Conservation (phyloP, 2,329 filamentous ascomycete species). For the Diaporthe citri region DNA sequence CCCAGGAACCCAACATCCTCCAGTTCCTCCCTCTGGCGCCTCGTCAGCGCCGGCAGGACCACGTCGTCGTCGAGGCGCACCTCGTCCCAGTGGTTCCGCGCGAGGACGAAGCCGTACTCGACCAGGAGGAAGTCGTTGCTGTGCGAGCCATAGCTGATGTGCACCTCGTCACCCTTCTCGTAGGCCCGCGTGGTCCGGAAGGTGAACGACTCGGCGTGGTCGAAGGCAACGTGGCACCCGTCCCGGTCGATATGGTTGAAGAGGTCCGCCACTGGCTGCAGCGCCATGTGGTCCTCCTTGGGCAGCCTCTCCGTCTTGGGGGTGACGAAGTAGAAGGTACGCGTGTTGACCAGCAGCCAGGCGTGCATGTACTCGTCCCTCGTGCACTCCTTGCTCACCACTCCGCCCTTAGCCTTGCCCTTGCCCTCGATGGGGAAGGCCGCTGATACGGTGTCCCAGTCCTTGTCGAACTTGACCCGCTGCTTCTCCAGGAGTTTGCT, state of each 20-base stretch:
- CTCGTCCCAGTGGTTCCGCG: constrained; percentile 65
- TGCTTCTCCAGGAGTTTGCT: constrained; percentile 67
- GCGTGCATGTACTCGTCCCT: constrained; percentile 61
- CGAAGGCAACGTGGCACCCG: constrained; percentile 64
- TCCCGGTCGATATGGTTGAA: constrained; percentile 70
- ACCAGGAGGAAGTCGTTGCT: constrained; percentile 79
- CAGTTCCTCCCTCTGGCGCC: constrained; percentile 53
- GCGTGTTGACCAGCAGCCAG: constrained; percentile 73
- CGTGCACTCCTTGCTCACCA: constrained; percentile 4
- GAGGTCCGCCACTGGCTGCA: constrained; percentile 80
- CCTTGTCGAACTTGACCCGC: constrained; percentile 53
- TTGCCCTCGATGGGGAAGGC: constrained; percentile 49
- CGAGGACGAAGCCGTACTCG: constrained; percentile 71
- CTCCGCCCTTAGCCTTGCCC: background rate
- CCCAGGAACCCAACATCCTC: constrained; percentile 63
- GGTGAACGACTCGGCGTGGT: constrained; percentile 61
- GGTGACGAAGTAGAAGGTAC: constrained; percentile 71
- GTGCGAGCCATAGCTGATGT: constrained; percentile 78
- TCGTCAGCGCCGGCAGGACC: constrained; percentile 55
- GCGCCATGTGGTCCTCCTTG: constrained; percentile 72
- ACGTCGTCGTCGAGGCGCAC: constrained; percentile 62
- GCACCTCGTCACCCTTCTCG: constrained; percentile 72
- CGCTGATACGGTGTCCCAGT: constrained; percentile 53
- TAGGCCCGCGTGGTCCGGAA: constrained; percentile 66
- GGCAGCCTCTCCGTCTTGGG: constrained; percentile 57